A percentile compares a stretch with the other conserved stretches of the same genome.
Conservation (phyloP, 2,329 filamentous ascomycete genomes). For the Colletotrichum musicola region DNA sequence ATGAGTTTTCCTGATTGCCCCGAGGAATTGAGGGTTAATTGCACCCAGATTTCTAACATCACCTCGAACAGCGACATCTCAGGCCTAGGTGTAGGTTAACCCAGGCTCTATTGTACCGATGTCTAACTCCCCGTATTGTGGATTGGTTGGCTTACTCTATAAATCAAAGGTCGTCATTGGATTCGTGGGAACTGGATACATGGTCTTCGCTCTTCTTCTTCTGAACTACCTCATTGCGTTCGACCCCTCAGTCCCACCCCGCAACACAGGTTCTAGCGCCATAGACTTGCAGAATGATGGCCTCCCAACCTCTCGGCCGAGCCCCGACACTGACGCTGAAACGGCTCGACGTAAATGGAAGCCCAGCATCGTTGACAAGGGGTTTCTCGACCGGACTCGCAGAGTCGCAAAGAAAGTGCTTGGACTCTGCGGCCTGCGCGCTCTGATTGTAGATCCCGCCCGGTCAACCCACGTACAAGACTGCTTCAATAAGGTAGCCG, state of each 20-base stretch:
- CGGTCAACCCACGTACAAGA: neutral
- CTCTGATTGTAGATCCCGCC: neutral
- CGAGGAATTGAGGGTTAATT: no score
- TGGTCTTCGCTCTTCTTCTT: neutral
- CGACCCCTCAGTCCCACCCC: neutral
- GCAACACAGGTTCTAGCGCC: no score
- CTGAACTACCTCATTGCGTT: neutral
- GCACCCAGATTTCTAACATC: no score
- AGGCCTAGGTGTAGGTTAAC: no score
- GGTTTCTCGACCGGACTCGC: neutral
- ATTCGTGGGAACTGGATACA: neutral
- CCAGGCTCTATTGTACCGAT: no score
- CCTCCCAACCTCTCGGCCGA: no score
- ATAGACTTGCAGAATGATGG: no score
- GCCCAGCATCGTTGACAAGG: neutral
- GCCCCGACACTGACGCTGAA: no score
- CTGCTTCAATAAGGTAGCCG: neutral
- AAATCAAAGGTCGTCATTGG: neutral
- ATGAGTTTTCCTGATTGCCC: no score
- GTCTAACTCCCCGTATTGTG: no score
- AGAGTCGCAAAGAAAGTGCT: neutral
- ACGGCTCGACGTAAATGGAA: neutral
- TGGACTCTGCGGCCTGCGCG: neutral
- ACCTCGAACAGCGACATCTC: no score
- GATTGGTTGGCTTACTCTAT: no score